Percentiles rank a stretch among this genome's conserved stretches.
Conservation (phyloP, 1,139 yeast genomes). For the Meyerozyma athensensis region DNA sequence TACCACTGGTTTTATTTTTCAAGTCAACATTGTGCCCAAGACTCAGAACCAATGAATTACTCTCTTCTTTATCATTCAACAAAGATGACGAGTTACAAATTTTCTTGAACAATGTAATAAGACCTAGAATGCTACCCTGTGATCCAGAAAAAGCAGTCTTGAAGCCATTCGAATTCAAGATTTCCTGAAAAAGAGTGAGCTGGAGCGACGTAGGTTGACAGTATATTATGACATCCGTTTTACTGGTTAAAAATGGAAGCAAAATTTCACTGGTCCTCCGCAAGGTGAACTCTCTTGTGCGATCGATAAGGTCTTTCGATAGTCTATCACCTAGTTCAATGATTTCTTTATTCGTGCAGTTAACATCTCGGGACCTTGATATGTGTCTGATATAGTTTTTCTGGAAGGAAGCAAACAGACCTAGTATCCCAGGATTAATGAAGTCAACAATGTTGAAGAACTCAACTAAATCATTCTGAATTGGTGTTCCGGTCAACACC, state of each 20-base stretch:
- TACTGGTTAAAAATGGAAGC: slow-evolving; percentile 65
- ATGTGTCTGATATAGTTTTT: slow-evolving; percentile 69
- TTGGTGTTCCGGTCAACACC: slow-evolving; percentile 87
- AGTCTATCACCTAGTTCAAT: slow-evolving; percentile 55
- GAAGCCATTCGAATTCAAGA: slow-evolving; percentile 43
- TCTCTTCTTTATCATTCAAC: slow-evolving; percentile 17
- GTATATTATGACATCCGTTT: slow-evolving; percentile 74
- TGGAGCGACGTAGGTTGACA: slow-evolving; percentile 72
- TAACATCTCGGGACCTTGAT: slow-evolving; percentile 64
- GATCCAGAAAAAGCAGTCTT: slow-evolving; percentile 18
- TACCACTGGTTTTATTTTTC: slow-evolving; percentile 45
- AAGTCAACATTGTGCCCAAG: slow-evolving; percentile 7
- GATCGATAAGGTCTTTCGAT: slow-evolving; percentile 54
- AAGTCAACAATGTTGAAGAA: slow-evolving; percentile 79
- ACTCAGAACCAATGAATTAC: slow-evolving; percentile 5
- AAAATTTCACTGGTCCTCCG: slow-evolving; percentile 69
- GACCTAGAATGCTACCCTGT: slow-evolving; percentile 42
- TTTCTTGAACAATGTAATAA: slow-evolving; percentile 74
- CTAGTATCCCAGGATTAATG: slow-evolving; percentile 78
- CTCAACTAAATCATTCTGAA: slow-evolving; percentile 85
- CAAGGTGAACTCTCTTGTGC: slow-evolving; percentile 65
- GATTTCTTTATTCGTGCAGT: slow-evolving; percentile 49
- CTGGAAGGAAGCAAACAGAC: slow-evolving; percentile 60
- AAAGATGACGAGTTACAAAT: slow-evolving; percentile 80
- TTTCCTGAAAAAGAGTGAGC: slow-evolving; percentile 45